Evolutionary conservation across 2,329 filamentous ascomycete genomes (phyloP), one percentile per base, ranked within the genome.

Genomic region (Nigrospora sphaerica): DNA sequence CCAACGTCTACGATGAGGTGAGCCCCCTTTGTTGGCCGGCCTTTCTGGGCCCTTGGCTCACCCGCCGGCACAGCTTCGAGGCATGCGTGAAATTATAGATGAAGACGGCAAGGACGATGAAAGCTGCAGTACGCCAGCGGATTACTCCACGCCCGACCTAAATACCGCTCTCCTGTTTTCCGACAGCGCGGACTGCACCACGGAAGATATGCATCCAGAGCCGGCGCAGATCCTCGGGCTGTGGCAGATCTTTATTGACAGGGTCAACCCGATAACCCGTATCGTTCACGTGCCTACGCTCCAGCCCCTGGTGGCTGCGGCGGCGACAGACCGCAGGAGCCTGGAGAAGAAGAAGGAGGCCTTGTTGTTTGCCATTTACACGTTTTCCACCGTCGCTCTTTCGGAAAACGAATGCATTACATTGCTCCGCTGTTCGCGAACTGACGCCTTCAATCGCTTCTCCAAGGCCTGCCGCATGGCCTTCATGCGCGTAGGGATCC

Each of bases 201-300:
- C 69, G 13, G 70, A 75, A 44, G 70, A 74, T 13, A 65, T 86
- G 58, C 82, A 85, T 54, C 86, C 87, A 0, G 70, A 79, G 5
- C 76, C 81, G 0, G 73, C 79, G 12, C 80, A 87, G 32, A 77
- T 86, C 23, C 82, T 87, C 56, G 74, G 75, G 43, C 72, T 92
- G 6, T 92, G 87, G 87, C 83, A 89, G 59, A 70, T 80, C 10
- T 90, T 84, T 53, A 67, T 89, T 6, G 81, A 88, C 42, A 82
- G 87, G 50, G 81, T 91, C 46, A 86, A 91, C 55, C 86, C 86
- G 9, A 35, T 64, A 42, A 62, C 61, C 42, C 63, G 63, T 47
- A 57, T 82, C 39, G 80, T 88, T 19, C 87, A 92, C 58, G 76
- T 84, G 2, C 86, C 86, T 0, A 81, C 81, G 0, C 63, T 88